phyloP scores from a whole-genome alignment of 2,329 filamentous ascomycete species.

The Trichoderma oligosporum region DNA sequence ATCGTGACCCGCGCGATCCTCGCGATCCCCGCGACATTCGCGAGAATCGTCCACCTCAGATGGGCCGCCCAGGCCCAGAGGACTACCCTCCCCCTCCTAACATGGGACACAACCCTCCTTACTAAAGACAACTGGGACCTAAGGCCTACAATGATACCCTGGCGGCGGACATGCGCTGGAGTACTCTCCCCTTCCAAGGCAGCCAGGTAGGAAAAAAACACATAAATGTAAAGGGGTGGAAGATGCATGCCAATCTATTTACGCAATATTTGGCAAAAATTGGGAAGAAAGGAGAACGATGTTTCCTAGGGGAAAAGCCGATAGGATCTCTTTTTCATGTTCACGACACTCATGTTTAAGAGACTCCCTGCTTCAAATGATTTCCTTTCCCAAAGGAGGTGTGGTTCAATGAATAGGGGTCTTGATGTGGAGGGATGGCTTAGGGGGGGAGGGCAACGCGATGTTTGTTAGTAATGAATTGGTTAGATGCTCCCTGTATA shows the following conservation, averaged over 20 bases:
- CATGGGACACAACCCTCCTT: conserved; percentile 47
- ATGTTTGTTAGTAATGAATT: conserved; percentile 22
- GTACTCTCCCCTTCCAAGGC: conserved; percentile 12
- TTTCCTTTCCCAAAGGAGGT: background rate
- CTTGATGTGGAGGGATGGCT: conserved; percentile 5
- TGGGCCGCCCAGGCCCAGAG: conserved; percentile 40
- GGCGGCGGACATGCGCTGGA: conserved; percentile 11
- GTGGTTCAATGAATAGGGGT: conserved; percentile 3
- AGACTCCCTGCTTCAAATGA: conserved; percentile 9
- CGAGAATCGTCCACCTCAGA: conserved; percentile 33
- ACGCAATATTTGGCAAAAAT: background rate
- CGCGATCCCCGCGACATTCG: conserved; percentile 54
- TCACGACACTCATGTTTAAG: background rate
- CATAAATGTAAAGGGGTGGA: conserved; percentile 1
- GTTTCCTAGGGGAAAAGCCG: background rate
- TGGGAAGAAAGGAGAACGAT: conserved; percentile 1
- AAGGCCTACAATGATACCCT: conserved; percentile 15
- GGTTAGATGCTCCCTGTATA: conserved; percentile 21
- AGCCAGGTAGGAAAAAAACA: conserved; percentile 2
- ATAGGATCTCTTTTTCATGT: background rate
- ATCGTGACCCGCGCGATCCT: conserved; percentile 36
- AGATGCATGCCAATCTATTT: background rate
- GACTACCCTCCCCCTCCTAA: conserved; percentile 45
- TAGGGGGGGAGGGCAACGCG: conserved; percentile 15
- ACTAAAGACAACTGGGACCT: conserved; percentile 36